Conservation (phyloP, 306 rosid species). For the Clitoria ternatea region DNA sequence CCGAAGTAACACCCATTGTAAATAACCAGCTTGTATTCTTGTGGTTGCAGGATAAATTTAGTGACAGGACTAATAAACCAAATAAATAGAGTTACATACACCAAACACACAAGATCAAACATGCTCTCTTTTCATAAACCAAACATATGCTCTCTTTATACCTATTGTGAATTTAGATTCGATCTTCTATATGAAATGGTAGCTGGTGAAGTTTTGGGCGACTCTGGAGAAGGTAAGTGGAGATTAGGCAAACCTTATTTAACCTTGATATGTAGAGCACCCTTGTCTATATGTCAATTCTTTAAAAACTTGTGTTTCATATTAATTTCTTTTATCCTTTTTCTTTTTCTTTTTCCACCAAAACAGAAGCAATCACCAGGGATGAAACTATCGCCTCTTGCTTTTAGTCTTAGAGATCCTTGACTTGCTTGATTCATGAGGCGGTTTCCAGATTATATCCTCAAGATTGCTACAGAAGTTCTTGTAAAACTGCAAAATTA, state of each 20-base stretch:
- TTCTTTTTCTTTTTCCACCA: background rate
- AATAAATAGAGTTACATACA: background rate
- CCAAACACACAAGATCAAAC: background rate
- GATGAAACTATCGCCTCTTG: constrained; percentile 47
- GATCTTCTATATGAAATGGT: background rate
- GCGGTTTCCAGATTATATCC: constrained; percentile 89
- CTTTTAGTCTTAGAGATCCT: constrained; percentile 51
- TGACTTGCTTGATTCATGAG: constrained; percentile 59
- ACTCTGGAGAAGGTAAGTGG: background rate
- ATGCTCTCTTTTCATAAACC: too few species aligned
- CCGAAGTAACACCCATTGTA: background rate
- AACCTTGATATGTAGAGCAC: background rate
- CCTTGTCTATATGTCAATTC: background rate
- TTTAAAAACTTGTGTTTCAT: background rate
- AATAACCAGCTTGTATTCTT: background rate
- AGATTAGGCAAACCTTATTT: background rate
- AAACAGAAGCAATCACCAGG: background rate
- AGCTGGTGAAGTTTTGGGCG: background rate
- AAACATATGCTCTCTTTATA: background rate
- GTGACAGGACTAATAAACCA: background rate
- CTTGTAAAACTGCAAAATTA: constrained; percentile 68
- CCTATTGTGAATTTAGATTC: background rate
- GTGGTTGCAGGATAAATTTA: background rate
- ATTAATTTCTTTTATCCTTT: background rate
- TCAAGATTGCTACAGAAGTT: constrained; percentile 76